These are phyloP conservation scores for Daedaleopsis nitida DNA, from an alignment of 768 basidiomycete species.

Conservation along the genomic window DNA sequence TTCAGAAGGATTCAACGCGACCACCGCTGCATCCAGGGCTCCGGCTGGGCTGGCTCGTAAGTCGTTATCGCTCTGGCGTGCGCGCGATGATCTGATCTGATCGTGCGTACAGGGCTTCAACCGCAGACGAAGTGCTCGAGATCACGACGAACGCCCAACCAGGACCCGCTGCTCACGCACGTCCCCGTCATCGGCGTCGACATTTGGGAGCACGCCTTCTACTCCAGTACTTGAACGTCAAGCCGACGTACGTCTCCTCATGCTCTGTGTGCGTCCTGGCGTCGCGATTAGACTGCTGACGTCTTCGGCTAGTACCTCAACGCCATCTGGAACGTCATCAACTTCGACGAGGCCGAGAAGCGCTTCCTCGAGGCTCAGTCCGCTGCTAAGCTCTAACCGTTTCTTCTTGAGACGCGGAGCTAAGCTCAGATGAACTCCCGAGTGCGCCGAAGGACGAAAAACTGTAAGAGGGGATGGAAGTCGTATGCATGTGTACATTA, in stretches of 20 bases:
- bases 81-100: not conserved
- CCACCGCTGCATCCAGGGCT: conserved; percentile 89
- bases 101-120: conserved; percentile 60
- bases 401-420: not conserved
- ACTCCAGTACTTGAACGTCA: conserved; percentile 97
- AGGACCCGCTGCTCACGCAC: conserved; percentile 83
- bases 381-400: conserved; percentile 40
- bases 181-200: conserved; percentile 90
- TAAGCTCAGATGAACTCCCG: not conserved
- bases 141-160: conserved; percentile 92
- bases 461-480: conserved; percentile 11
- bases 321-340: conserved; percentile 74
- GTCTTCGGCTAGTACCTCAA: conserved; percentile 57
- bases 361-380: conserved; percentile 51
- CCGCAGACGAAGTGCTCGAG: conserved; percentile 71
- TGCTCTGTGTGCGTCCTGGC: too few relatives aligned
- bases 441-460: not conserved
- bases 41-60: conserved; percentile 95
- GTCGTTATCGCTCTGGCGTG: conserved; percentile 32
- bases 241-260: conserved; percentile 69
- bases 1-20: conserved; percentile 84
- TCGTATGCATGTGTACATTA: conserved; percentile 16
- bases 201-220: conserved; percentile 96
- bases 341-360: conserved; percentile 75
- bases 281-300: not conserved